Conservation (phyloP, 805 yeast species). For the Ogataea parapolymorpha region DNA sequence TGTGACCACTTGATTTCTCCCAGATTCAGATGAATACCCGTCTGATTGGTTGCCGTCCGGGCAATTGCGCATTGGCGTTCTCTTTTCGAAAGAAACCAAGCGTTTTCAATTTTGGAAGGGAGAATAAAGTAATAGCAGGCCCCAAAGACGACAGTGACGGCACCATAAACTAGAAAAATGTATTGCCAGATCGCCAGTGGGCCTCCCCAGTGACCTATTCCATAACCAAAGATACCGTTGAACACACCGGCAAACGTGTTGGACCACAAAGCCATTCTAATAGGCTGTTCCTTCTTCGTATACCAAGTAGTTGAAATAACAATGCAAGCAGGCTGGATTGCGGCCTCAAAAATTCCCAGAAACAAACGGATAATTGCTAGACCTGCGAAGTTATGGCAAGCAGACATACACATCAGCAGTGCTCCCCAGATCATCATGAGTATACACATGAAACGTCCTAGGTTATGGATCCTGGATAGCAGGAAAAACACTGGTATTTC, state of each 20-base stretch:
- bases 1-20: slow-evolving; percentile 29
- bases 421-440: slow-evolving; percentile 45
- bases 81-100: slow-evolving; percentile 34
- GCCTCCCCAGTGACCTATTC: slow-evolving; percentile 29
- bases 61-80: slow-evolving; percentile 36
- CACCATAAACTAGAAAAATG: slow-evolving; percentile 34
- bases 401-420: slow-evolving; percentile 44
- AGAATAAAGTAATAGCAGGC: slow-evolving; percentile 26
- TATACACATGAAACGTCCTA: slow-evolving; percentile 33
- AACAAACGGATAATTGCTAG: slow-evolving; percentile 46
- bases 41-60: slow-evolving; percentile 33
- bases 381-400: slow-evolving; percentile 45
- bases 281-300: slow-evolving; percentile 32
- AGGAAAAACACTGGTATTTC: slow-evolving; percentile 46
- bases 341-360: slow-evolving; percentile 43
- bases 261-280: slow-evolving; percentile 32
- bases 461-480: slow-evolving; percentile 30
- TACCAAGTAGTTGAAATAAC: slow-evolving; percentile 36
- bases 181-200: slow-evolving; percentile 31
- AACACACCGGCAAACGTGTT: slow-evolving; percentile 32
- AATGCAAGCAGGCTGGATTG: slow-evolving; percentile 35
- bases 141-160: slow-evolving; percentile 33
- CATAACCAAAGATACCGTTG: slow-evolving; percentile 33
- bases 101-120: slow-evolving; percentile 35
- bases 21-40: slow-evolving; percentile 40